Percentiles rank a stretch among this genome's conserved stretches.
Conservation (phyloP, 352 stramenopile genomes). For the Phytophthora agathidicida region DNA sequence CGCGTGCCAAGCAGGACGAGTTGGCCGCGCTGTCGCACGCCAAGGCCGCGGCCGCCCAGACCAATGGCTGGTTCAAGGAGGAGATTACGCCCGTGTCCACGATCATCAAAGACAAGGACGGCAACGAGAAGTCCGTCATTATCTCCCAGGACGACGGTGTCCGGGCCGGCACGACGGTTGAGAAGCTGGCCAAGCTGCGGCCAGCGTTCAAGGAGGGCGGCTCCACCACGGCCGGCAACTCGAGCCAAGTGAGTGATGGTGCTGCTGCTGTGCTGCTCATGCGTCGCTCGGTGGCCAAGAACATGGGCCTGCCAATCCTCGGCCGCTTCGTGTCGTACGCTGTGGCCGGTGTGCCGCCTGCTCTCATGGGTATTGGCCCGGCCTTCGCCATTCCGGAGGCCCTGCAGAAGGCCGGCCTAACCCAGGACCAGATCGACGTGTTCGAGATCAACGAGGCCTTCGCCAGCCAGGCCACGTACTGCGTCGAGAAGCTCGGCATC, state of each 20-base stretch:
- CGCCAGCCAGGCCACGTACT: conserved; percentile 88
- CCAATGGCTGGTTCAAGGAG: conserved; percentile 85
- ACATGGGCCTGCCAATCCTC: conserved; percentile 81
- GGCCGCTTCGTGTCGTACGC: conserved; percentile 88
- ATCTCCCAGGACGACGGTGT: conserved; percentile 82
- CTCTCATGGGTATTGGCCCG: conserved; percentile 89
- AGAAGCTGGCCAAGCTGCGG: conserved; percentile 76
- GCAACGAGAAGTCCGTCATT: conserved; percentile 75
- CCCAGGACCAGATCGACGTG: conserved; percentile 84
- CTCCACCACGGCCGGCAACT: conserved; percentile 84
- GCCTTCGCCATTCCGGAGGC: conserved; percentile 81
- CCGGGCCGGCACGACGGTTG: conserved; percentile 63
- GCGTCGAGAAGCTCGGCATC: conserved; percentile 78
- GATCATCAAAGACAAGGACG: conserved; percentile 77
- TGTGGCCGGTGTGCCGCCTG: conserved; percentile 82
- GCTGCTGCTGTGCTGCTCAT: conserved; percentile 90
- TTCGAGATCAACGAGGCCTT: conserved; percentile 95
- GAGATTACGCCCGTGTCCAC: conserved; percentile 90
- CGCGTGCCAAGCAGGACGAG: conserved; percentile 77
- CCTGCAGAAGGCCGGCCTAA: conserved; percentile 70
- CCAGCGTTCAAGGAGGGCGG: conserved; percentile 84
- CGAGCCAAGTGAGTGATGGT: conserved; percentile 90
- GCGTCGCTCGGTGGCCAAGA: conserved; percentile 79
- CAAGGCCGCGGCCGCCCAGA: conserved; percentile 73
- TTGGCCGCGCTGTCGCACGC: conserved; percentile 79